phyloP scores from a whole-genome alignment of 2,329 filamentous ascomycete species.

The Cryphonectria naterciae region DNA sequence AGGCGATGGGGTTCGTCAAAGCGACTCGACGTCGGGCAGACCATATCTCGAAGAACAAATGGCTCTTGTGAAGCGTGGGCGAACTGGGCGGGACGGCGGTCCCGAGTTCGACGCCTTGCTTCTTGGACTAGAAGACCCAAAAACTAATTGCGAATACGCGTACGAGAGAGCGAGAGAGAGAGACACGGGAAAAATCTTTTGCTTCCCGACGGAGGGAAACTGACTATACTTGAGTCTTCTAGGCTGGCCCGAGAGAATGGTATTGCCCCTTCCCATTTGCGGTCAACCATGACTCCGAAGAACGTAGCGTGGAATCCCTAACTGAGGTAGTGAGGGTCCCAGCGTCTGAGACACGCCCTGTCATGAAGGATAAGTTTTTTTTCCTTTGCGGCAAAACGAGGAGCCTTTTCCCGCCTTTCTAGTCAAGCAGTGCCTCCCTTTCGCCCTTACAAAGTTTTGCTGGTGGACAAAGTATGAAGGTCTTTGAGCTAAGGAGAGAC shows the following conservation, averaged over 20 bases:
- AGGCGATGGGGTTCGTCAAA: constrained; percentile 85
- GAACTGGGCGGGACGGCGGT: constrained; percentile 8
- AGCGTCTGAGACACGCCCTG: constrained; percentile 12
- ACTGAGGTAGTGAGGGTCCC: too few relatives aligned
- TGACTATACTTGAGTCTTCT: background rate
- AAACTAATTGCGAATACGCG: constrained; percentile 7
- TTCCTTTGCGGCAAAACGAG: background rate
- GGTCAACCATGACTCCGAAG: constrained; percentile 3
- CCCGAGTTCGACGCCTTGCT: constrained; percentile 7
- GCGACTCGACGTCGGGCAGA: constrained; percentile 89
- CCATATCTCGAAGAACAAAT: constrained; percentile 88
- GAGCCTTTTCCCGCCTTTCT: background rate
- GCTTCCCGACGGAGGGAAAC: background rate
- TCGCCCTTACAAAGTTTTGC: background rate
- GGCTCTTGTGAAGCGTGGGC: constrained; percentile 52
- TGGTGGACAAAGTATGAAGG: constrained; percentile 3
- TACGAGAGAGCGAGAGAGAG: too few relatives aligned
- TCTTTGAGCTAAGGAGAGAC: constrained; percentile 19
- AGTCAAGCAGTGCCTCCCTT: too few relatives aligned
- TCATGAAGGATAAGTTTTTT: background rate
- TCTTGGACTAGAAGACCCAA: constrained; percentile 8
- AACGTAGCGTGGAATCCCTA: background rate
- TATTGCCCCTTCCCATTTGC: constrained; percentile 9
- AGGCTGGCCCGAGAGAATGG: constrained; percentile 11
- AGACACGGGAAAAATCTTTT: background rate